Evolutionary conservation across 345 rosid species (phyloP), one percentile per base, ranked within the genome.

Genomic region (Noccaea caerulescens): DNA sequence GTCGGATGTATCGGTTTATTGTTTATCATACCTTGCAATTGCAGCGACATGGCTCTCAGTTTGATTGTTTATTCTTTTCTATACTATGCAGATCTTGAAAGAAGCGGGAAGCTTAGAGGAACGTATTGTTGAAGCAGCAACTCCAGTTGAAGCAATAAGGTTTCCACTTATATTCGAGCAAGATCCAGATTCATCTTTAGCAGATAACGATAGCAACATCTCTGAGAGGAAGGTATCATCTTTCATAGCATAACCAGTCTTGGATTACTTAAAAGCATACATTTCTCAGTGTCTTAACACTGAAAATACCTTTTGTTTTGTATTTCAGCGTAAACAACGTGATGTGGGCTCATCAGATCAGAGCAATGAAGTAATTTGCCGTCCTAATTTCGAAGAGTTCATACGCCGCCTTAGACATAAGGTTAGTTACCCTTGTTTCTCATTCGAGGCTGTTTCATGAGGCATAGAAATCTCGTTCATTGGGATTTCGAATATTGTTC

Each of bases 371-470:
- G 81, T 85, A 72, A 79, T 86, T 56, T 94, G 96, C 92, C 93
- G 93, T 76, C 91, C 86, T 73, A 94, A 88, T 78, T 85, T 81
- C 44, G 96, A 89, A 84, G 96, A 84, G 79, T 85, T 91, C 75
- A 65, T 84, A 38, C 89, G 80, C 50, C 76, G 68, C 23, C 87
- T 88, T 74, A 84, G 95, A 82, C 92, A 91, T 75, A 86, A 91
- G 96, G 97, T 91, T 72, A 53, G 84, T 73, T 79, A 34, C 41
- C 41, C 1, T 5, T 42, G 57, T 53, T 27, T 46, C 69, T 46
- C 75, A n/a, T 10, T 45, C 39, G 44, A 55, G 46, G 54, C 45
- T 61, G 30, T 68, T 36, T 16, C 30, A 34, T 25, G 51, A 68
- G 41, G 10, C 63, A 37, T 27, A 13, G 27, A 42, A 10, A n/a